phyloP scores from a whole-genome alignment of 352 stramenopile genomes.

The Phytophthora melonis region DNA sequence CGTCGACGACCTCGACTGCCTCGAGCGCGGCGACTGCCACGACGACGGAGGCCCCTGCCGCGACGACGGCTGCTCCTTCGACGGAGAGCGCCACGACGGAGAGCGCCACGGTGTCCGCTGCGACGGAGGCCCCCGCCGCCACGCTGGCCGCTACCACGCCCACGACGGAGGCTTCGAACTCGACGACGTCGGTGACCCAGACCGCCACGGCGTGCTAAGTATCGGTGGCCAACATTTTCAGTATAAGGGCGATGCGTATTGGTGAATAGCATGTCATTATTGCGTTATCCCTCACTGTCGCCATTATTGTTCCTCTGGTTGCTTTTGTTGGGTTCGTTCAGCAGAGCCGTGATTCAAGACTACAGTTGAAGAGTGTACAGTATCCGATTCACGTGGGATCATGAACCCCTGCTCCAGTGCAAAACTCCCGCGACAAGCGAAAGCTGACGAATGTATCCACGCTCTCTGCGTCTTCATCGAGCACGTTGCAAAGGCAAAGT shows the following conservation, averaged over 20 bases:
- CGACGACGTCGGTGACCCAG: conserved; percentile 1
- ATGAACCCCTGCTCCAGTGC: conserved; percentile 4
- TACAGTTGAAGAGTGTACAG: background rate
- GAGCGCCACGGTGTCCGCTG: too few species aligned
- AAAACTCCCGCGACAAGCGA: too few species aligned
- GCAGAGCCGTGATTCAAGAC: too few species aligned
- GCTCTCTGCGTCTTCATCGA: background rate
- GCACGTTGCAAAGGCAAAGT: too few species aligned
- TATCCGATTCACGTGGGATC: background rate
- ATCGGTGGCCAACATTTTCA: background rate
- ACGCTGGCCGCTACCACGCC: conserved; percentile 8
- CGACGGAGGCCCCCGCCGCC: too few species aligned
- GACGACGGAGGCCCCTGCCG: background rate
- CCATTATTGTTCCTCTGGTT: background rate
- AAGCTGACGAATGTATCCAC: background rate
- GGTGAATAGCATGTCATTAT: conserved; percentile 27
- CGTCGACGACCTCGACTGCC: conserved; percentile 3
- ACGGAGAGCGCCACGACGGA: too few species aligned
- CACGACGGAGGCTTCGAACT: conserved; percentile 3
- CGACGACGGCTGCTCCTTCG: too few species aligned
- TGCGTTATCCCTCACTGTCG: background rate
- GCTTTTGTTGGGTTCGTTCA: background rate
- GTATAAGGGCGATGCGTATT: background rate
- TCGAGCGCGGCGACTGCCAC: background rate
- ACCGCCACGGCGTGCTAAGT: background rate